These are phyloP conservation scores for Haematococcus sp. DNA, from an alignment of 139 green algal genomes.

Conservation along the genomic window DNA sequence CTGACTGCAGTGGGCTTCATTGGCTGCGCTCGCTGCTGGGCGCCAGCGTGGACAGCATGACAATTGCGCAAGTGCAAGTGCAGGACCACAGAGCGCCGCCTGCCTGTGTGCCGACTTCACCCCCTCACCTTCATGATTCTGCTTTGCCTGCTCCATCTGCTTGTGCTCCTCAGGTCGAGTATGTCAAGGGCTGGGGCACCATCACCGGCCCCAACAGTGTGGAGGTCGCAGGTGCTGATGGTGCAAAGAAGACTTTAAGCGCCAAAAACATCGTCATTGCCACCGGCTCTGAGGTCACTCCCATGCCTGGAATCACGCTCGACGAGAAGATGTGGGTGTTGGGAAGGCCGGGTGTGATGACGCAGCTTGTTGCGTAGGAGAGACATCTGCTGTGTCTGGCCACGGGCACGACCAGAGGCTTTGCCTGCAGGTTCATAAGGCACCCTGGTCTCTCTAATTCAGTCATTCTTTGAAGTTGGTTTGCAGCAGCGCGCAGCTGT, in stretches of 20 bases:
- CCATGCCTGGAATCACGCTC: constrained; percentile 84
- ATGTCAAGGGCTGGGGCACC: constrained; percentile 93
- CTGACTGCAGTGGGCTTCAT: neutral
- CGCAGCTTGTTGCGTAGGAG: neutral
- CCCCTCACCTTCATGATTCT: too few species aligned
- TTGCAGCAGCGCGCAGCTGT: too few species aligned
- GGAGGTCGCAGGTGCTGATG: constrained; percentile 77
- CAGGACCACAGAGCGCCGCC: too few species aligned
- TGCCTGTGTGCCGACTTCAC: too few species aligned
- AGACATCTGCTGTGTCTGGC: neutral
- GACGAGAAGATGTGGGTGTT: constrained; percentile 85
- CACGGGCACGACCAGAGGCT: too few species aligned
- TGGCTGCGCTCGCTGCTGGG: too few species aligned
- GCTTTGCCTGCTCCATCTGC: neutral
- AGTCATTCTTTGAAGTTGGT: too few species aligned
- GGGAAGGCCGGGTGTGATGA: neutral
- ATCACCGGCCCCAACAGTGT: constrained; percentile 76
- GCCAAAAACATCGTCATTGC: constrained; percentile 97
- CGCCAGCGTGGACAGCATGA: too few species aligned
- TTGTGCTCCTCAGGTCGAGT: constrained; percentile 66
- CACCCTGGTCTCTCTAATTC: neutral
- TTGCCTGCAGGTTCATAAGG: too few species aligned
- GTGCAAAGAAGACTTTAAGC: constrained; percentile 50
- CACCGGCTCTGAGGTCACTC: constrained; percentile 90
- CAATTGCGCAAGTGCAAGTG: too few species aligned